Evolutionary conservation across 2,329 filamentous ascomycete genomes (phyloP), one percentile per base, ranked within the genome.

Genomic region (Trichophaea hybrida): DNA sequence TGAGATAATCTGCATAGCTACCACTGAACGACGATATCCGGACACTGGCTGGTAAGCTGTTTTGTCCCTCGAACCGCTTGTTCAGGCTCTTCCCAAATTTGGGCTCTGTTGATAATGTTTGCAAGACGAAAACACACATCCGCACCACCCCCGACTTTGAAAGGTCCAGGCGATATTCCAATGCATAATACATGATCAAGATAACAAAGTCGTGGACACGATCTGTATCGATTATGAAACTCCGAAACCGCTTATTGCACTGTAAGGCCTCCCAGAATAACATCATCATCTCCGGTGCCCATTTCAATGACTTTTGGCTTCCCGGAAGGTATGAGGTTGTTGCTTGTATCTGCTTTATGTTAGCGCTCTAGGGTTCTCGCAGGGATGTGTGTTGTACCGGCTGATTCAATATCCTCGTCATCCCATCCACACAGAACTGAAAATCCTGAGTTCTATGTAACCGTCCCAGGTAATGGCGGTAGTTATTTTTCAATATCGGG

Each of bases 191-290:
- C 2, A 97, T 75, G 44, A 94, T 83, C 17, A 97, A 76, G 10
- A 97, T 81, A 55, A 96, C 79, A 72, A 97, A 96, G 71, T 98
- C 93, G 69, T 96, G 88, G 0, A 87, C 88, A 57, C 91, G 79
- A 69, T 93, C 88, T 0, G 93, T 97, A 68, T 98, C 93, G 64
- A 97, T 91, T 69, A 98, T 93, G 72, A 96, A 98, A 1, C 89
- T 88, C 35, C 93, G 80, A 74, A 98, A 98, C 61, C 91, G 81
- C 74, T 95, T 97, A 74, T 98, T 98, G 78, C 91, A 96, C 72
- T 98, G 93, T 4, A 93, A 82, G 40, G 88, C 82, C 74, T 98
- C 93, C 93, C 93, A 98, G 70, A 97, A 96, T 1, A 98, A 78
- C 80, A 96, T 93, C 58, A 97, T 83, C 75, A 94, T 94, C 73